Evolutionary conservation across 2,329 filamentous ascomycete species (phyloP).

Genomic region (Rhinocladiella similis): DNA sequence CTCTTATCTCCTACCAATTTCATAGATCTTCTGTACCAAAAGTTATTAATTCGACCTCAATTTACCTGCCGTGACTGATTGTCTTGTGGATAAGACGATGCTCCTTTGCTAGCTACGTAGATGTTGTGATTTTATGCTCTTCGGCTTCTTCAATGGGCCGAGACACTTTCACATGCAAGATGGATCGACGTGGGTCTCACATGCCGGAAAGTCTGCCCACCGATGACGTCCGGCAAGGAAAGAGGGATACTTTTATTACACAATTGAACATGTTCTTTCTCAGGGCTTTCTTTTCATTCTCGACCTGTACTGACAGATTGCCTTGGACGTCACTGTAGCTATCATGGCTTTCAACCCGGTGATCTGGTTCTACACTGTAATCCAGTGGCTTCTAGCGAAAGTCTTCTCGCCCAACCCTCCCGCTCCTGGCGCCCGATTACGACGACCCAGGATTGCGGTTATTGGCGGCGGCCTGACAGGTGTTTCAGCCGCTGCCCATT

Average conservation of each 20-base stretch:
- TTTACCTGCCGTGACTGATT: too few species aligned
- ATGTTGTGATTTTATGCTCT: too few species aligned
- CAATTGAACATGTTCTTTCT: not conserved
- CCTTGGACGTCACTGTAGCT: not conserved
- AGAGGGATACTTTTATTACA: not conserved
- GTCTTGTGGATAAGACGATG: too few species aligned
- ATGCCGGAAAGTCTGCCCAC: not conserved
- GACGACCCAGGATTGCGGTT: constrained; percentile 65
- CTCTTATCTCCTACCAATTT: too few species aligned
- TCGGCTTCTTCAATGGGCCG: too few species aligned
- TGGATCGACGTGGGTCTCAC: too few species aligned
- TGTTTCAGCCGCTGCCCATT: constrained; percentile 77
- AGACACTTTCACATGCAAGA: not conserved
- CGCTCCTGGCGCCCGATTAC: constrained; percentile 55
- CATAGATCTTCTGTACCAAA: too few species aligned
- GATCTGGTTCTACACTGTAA: constrained; percentile 62
- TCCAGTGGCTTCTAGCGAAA: constrained; percentile 64
- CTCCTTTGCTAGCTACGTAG: too few species aligned
- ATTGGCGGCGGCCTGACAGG: constrained; percentile 73
- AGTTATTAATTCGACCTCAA: too few species aligned
- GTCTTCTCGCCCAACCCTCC: constrained; percentile 72
- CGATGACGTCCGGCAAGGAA: not conserved
- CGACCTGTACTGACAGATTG: not conserved
- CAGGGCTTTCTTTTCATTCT: not conserved
- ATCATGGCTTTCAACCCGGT: constrained; percentile 17